Base-by-base conservation (phyloP, 345 rosid species). In the Moringa oleifera region DNA sequence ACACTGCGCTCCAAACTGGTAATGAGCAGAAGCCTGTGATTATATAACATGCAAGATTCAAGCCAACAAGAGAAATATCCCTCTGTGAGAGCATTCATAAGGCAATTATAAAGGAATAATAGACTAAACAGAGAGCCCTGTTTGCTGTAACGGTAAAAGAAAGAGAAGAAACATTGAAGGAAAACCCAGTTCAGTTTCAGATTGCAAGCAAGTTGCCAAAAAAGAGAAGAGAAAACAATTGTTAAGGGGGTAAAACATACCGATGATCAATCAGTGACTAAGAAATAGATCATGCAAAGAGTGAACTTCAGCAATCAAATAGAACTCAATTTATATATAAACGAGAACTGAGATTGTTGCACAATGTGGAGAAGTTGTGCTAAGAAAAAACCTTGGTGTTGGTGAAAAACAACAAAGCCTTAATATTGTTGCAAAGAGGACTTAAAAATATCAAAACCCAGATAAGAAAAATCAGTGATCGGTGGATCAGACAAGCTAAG, bases 1-100 rank as follows among this genome's bases (percentile, higher is more conserved):
- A 71, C 82, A 71, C 68, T 75, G 57, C 19, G 92, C 77, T 64
- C 85, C 90, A 73, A 85, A 88, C 22, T 68, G 67, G 65, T 63
- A 80, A 65, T 79, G 76, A 47, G 79, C 82, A 75, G 74, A 75
- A 74, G 79, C 91, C 91, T 88, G 83, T 70, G 63, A 73, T 53
- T 31, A 75, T 41, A 75, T 41, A 57, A 64, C 47, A 18, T 36
- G 61, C 12, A 49, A 20, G 28, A 50, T 24, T 23, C 17, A 28
- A 9, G 28, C 31, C 49, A 59, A 47, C 28, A 45, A 19, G 51
- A 56, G 19, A 52, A 58, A 66, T 23, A 25, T 12, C 12, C 62
- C 11, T 60, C 23, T 13, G 22, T 6, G 25, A 12, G 61, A 61
- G 23, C 54, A 51, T n/a, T n/a, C n/a, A 66, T 16, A 53, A 25